phyloP scores from a whole-genome alignment of 345 rosid species.

The Gossypium ekmanianum region DNA sequence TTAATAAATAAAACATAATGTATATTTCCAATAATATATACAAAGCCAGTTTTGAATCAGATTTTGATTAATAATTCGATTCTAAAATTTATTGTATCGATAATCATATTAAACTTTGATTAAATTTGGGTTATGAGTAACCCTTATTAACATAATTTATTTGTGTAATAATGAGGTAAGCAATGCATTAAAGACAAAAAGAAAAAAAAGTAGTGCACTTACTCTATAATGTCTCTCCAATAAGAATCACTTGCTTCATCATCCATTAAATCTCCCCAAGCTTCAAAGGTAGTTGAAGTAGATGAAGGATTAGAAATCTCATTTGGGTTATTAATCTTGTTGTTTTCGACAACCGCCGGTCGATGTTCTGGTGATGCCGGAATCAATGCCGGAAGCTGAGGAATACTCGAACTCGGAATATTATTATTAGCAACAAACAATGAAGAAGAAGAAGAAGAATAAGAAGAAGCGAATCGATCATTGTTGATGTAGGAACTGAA shows the following conservation, averaged over 20 bases:
- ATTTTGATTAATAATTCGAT: too few species aligned
- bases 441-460: slow-evolving; percentile 9
- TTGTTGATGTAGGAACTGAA: background rate
- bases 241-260: slow-evolving; percentile 47
- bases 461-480: slow-evolving; percentile 23
- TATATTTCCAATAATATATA: too few species aligned
- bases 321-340: slow-evolving; percentile 19
- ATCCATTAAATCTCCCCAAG: slow-evolving; percentile 47
- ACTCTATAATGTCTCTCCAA: slow-evolving; percentile 63
- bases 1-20: background rate
- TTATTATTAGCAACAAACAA: too few species aligned
- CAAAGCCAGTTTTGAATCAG: too few species aligned
- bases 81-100: too few species aligned
- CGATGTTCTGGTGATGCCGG: slow-evolving; percentile 37
- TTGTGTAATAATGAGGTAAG: background rate
- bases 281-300: slow-evolving; percentile 46
- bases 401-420: slow-evolving; percentile 10
- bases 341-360: slow-evolving; percentile 21
- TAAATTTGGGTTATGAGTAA: rapidly evolving
- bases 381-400: slow-evolving; percentile 42
- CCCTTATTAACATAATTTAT: too few species aligned
- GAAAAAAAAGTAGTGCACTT: slow-evolving; percentile 20
- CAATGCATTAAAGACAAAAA: background rate
- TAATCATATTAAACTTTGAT: too few species aligned
- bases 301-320: slow-evolving; percentile 45